Percentiles rank a stretch among this genome's conserved stretches.
phyloP scores from a whole-genome alignment of 176 grass and related monocot genomes.

The Canna indica region DNA sequence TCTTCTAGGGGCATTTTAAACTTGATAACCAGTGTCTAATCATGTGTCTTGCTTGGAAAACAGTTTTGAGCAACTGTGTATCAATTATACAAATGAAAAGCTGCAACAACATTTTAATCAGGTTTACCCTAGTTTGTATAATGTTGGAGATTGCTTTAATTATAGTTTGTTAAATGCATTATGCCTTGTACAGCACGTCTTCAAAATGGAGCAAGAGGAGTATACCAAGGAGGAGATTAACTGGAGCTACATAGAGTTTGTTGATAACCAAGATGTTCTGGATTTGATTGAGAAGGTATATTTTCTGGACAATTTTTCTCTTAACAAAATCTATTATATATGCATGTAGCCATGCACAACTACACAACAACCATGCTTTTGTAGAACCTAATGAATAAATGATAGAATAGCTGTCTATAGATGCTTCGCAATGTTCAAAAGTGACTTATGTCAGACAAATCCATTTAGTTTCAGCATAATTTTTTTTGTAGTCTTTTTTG shows the following conservation, averaged over 20 bases:
- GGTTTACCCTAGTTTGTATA: conserved; percentile 31
- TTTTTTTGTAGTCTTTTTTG: neutral
- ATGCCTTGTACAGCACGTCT: conserved; percentile 63
- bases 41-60: conserved; percentile 20
- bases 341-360: no score
- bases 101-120: conserved; percentile 98
- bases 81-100: conserved; percentile 98
- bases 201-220: conserved; percentile 98
- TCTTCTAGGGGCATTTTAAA: conserved; percentile 2
- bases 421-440: neutral
- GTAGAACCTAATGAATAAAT: neutral
- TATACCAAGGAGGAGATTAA: conserved; percentile 89
- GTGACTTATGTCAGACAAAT: neutral
- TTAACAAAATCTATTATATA: no score
- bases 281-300: conserved; percentile 92
- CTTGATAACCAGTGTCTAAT: conserved; percentile 14
- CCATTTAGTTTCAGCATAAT: neutral
- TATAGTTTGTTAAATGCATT: neutral
- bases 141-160: conserved; percentile 12
- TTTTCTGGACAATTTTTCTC: neutral
- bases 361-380: neutral
- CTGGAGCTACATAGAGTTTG: conserved; percentile 98
- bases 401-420: neutral
- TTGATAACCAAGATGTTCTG: conserved; percentile 94
- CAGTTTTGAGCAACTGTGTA: conserved; percentile 98